Evolutionary conservation across 257 asterid species (phyloP).

Genomic region (Plantago major): DNA sequence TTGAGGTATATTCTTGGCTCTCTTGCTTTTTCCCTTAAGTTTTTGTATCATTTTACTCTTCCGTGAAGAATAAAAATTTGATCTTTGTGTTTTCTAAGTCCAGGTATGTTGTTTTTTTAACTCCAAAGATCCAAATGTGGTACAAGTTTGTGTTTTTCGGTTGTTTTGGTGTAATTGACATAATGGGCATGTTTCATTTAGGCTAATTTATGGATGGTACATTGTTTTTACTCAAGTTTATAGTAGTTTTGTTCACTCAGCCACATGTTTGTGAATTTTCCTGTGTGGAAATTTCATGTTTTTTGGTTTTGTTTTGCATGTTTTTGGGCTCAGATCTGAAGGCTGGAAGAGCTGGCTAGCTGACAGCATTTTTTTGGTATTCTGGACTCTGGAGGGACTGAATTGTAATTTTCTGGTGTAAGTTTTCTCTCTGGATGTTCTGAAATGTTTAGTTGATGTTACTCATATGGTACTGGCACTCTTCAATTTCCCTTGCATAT

Average conservation of each 20-base stretch:
- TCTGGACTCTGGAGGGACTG: background rate
- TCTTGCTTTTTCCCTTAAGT: constrained; percentile 10
- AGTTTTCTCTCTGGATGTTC: background rate
- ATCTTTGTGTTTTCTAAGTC: constrained; percentile 18
- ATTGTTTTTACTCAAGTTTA: constrained; percentile 12
- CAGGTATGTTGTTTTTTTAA: constrained; percentile 11
- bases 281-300: background rate
- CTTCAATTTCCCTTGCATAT: no score
- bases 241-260: background rate
- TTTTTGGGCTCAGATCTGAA: constrained; percentile 46
- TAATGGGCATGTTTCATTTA: background rate
- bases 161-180: background rate
- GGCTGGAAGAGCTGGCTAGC: constrained; percentile 11
- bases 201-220: background rate
- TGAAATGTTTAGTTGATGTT: background rate
- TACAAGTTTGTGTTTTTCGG: background rate
- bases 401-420: background rate
- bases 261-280: background rate
- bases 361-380: background rate
- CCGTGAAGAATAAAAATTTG: constrained; percentile 12
- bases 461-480: no score
- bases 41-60: constrained; percentile 21
- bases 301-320: constrained; percentile 30
- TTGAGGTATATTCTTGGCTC: constrained; percentile 53
- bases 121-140: constrained; percentile 21